phyloP scores from a whole-genome alignment of 495 filamentous ascomycete genomes.

The Penicillium angulare region DNA sequence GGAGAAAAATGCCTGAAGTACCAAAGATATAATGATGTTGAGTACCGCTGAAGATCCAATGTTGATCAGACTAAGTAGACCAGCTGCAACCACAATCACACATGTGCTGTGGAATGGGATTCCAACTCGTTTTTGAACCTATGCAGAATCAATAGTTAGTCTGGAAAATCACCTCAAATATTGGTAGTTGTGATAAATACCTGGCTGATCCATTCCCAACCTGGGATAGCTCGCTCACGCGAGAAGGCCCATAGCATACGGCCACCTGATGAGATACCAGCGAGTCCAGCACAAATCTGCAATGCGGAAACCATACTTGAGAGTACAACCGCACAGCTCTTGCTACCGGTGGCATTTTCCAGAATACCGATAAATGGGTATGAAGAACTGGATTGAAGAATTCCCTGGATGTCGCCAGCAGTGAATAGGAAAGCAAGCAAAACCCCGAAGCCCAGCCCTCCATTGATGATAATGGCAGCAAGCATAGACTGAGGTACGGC shows the following conservation, averaged over 20 bases:
- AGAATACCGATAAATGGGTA: neutral
- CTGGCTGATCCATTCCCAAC: conserved; percentile 1
- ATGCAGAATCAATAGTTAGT: neutral
- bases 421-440: neutral
- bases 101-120: neutral
- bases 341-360: neutral
- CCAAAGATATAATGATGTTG: neutral
- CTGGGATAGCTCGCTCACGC: neutral
- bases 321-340: neutral
- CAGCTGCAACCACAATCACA: neutral
- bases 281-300: neutral
- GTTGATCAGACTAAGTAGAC: neutral
- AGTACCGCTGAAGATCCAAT: neutral
- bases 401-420: neutral
- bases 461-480: neutral
- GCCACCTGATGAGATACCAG: neutral
- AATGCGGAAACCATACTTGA: neutral
- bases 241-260: conserved; percentile 1
- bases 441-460: neutral
- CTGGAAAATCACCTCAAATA: neutral
- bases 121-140: neutral
- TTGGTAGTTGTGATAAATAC: neutral
- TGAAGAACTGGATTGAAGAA: neutral
- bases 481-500: neutral
- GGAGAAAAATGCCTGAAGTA: neutral